phyloP scores from a whole-genome alignment of 768 basidiomycete species.

The Auricularia sp. region DNA sequence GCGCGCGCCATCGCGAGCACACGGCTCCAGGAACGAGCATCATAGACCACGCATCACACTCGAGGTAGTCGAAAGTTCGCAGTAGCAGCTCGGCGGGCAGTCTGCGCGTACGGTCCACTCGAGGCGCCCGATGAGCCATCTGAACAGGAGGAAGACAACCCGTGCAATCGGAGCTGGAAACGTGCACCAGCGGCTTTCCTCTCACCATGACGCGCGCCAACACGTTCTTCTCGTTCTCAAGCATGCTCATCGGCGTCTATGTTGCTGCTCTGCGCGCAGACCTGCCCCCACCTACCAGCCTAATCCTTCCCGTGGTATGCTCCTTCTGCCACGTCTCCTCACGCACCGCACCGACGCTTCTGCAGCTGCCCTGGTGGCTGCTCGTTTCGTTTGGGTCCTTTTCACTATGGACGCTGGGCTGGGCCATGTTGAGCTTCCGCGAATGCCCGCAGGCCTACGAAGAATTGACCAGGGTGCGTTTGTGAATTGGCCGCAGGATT shows the following conservation, averaged over 20 bases:
- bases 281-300: conserved; percentile 45
- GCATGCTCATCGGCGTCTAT: conserved; percentile 39
- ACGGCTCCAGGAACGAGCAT: too few relatives aligned
- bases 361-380: conserved; percentile 72
- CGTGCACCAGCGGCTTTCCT: neutral
- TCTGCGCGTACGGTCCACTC: too few relatives aligned
- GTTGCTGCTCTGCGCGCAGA: conserved; percentile 45
- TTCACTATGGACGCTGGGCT: conserved; percentile 65
- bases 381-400: conserved; percentile 73
- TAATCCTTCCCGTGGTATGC: conserved; percentile 53
- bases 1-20: too few relatives aligned
- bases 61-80: too few relatives aligned
- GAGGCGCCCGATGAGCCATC: too few relatives aligned
- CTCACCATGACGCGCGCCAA: conserved; percentile 50
- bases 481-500: conserved; percentile 3
- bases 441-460: conserved; percentile 75
- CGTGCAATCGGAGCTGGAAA: neutral
- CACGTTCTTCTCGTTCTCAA: conserved; percentile 37
- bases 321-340: neutral
- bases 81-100: too few relatives aligned
- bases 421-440: conserved; percentile 60
- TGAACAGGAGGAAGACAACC: too few relatives aligned
- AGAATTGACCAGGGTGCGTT: conserved; percentile 51
- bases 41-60: too few relatives aligned
- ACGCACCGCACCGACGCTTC: neutral